Evolutionary conservation across 2,329 filamentous ascomycete genomes (phyloP).

Genomic region (Trichoderma guizhouense): DNA sequence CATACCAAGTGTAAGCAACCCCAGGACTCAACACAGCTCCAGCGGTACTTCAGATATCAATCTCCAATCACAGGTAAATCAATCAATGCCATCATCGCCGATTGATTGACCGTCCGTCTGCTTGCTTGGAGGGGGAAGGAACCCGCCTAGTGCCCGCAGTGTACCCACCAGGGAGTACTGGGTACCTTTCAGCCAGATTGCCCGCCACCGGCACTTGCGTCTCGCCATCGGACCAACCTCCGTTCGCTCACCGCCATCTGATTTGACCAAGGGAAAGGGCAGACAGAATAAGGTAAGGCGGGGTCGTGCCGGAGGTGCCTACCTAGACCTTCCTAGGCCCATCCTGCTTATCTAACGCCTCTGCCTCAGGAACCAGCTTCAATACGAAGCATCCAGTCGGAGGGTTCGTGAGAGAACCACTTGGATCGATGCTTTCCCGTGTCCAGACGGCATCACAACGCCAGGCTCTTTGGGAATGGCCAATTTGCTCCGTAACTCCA

Average conservation of each 20-base stretch:
- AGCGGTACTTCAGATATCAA: too few relatives aligned
- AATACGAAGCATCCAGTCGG: background rate
- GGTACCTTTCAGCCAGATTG: background rate
- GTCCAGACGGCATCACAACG: background rate
- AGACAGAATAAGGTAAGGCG: background rate
- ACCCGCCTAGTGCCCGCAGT: background rate
- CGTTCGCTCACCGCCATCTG: slow-evolving; percentile 15
- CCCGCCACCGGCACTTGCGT: slow-evolving; percentile 16
- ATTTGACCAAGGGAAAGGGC: background rate
- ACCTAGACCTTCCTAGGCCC: background rate
- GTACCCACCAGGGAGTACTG: background rate
- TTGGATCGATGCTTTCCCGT: background rate
- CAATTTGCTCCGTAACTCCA: background rate
- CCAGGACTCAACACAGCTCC: too few relatives aligned
- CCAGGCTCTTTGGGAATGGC: background rate
- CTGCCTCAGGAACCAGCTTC: background rate
- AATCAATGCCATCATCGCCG: background rate
- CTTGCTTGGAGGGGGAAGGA: background rate
- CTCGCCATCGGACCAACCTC: slow-evolving; percentile 1
- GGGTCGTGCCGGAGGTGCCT: background rate
- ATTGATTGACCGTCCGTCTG: background rate
- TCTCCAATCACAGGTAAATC: too few relatives aligned
- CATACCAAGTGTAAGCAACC: background rate
- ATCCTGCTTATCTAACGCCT: background rate
- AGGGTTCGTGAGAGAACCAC: background rate